A percentile compares a stretch with the other conserved stretches of the same genome.
Evolutionary conservation across 1,284 basidiomycete species (phyloP).

Genomic region (Boletus semigastroideus): DNA sequence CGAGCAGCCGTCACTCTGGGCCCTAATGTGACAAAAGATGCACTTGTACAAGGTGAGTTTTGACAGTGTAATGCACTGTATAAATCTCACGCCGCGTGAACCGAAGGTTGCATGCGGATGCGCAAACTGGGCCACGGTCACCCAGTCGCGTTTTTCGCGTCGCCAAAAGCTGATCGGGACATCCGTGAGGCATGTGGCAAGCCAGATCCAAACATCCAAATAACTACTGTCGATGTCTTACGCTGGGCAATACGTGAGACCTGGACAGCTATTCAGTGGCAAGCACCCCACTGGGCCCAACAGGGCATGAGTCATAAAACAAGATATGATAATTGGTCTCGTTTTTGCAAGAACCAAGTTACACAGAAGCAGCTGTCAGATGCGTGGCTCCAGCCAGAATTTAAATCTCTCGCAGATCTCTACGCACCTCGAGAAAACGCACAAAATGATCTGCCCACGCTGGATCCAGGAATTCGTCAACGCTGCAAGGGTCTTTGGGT

Average conservation of each 20-base stretch:
- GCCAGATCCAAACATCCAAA: no score
- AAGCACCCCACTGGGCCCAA: not conserved
- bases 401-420: not conserved
- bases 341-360: not conserved
- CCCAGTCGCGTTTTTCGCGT: not conserved
- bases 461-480: not conserved
- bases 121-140: constrained; percentile 1
- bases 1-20: not conserved
- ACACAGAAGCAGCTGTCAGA: not conserved
- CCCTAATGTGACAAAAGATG: not conserved
- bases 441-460: no score
- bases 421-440: not conserved
- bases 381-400: not conserved
- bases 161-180: not conserved
- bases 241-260: not conserved
- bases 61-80: no score
- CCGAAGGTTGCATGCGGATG: constrained; percentile 6
- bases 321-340: not conserved
- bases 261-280: not conserved
- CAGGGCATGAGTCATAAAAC: not conserved
- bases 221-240: not conserved
- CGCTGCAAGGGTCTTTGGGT: not conserved
- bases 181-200: not conserved
- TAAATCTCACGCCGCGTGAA: not conserved
- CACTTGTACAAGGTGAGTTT: not conserved